Base-by-base conservation (phyloP, 1,284 basidiomycete species). In the Ceratobasidium sp. region DNA sequence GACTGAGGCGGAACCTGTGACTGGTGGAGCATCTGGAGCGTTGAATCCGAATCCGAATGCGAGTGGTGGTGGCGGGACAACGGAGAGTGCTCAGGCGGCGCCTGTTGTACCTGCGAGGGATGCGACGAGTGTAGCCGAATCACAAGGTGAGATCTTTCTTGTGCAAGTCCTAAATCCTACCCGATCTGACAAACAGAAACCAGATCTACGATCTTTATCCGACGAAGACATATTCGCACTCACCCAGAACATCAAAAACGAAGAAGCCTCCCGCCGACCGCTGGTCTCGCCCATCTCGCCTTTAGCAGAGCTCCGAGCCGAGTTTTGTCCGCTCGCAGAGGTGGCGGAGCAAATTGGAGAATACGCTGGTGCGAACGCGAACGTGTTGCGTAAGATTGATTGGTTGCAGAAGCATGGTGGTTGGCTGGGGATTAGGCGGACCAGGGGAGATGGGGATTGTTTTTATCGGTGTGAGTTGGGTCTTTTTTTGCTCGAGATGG, bases 391-490 rank as follows among this genome's bases (percentile, higher is more conserved):
- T 77, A 94, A 88, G 81, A 92, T 96, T 79, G 89, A 93, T 81
- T 91, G 89, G 85, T 81, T 88, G 83, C 92, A 82, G 84, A 85
- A 79, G 79, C 82, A 81, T 83, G 87, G 73, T 40, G 93, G 93
- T 1, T 95, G 90, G 86, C 86, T 87, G 55, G 86, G 86, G 39
- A 87, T 96, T 64, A 88, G 94, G 83, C 86, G 94, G 66, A 90
- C 93, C 0, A 88, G 91, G 85, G 94, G 95, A 84, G 84, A 84
- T 84, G 94, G 93, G 0, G 92, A 95, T 84, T 95, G 94, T 82
- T 94, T 94, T 84, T 95, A 94, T 84, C 87, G 93, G 87, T 91
- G 93, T 23, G 67, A 49, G 46, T 51, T n/a, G 1, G 13, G 4
- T 49, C 13, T 18, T 42, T 23, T 20, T 46, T 28, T 67, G 1